Evolutionary conservation across 768 basidiomycete genomes (phyloP), one percentile per base, ranked within the genome.

Genomic region (Amanita pallidorosea): DNA sequence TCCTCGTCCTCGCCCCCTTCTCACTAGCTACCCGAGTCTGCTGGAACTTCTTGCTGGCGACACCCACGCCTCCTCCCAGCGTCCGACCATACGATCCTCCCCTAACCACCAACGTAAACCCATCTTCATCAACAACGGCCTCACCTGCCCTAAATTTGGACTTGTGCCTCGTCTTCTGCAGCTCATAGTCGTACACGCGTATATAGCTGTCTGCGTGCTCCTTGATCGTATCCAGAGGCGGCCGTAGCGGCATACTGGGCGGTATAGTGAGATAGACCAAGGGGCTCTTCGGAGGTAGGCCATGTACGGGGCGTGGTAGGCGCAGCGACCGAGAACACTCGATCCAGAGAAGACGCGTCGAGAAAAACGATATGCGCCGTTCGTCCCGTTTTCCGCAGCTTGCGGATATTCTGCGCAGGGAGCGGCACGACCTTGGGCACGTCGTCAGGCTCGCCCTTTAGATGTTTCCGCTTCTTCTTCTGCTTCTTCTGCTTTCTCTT

Each of bases 71-170:
- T 12, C 91, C 90, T 25, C 92, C 92, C 4, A 92, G 70, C 1
- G 88, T 88, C 61, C 89, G 74, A 4, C 93, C 92, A 58, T 93
- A 93, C 18, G 85, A 84, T 11, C 93, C 93, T 4, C 91, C 89
- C 34, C 93, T 76, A n/a, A 85, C 88, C 33, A 97, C 93, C 11
- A 97, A 77, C 9, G 91, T 95, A 64, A 95, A 97, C 2, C 93
- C 93, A 54, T 97, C 93, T 53, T 88, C 91, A 63, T 97, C 93
- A 38, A 95, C 87, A 51, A 95, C 74, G 5, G 87, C 90, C 59
- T 91, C 90, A 18, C 89, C 88, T 61, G 89, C 88, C 57, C 70
- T 75, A 60, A 86, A 88, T 61, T 79, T 73, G 20, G 80, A 77
- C 60, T 76, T 74, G 56, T 77, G 79, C 61, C 73, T 81, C 55